A percentile compares a stretch with the other conserved stretches of the same genome.
These are phyloP conservation scores for Aspergillus candidus DNA, from an alignment of 2,329 filamentous ascomycete species.

Conservation along the genomic window DNA sequence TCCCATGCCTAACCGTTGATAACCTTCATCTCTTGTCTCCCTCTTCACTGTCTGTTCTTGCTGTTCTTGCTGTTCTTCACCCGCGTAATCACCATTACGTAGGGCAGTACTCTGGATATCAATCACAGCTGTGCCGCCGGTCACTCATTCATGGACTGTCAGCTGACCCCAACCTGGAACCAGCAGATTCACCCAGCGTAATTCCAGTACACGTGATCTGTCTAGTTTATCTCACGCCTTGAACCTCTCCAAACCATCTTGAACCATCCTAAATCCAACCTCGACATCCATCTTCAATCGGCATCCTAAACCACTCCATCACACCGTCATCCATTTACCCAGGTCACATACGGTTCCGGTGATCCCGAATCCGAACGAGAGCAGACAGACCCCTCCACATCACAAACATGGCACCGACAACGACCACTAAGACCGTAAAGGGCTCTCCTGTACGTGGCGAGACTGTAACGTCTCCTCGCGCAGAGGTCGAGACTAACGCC, in stretches of 20 bases:
- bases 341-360: too few relatives aligned
- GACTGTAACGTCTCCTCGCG: neutral
- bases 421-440: constrained; percentile 22
- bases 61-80: neutral
- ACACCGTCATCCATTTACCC: neutral
- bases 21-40: neutral
- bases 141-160: neutral
- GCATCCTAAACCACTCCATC: neutral
- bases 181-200: neutral
- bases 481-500: constrained; percentile 5
- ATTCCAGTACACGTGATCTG: too few relatives aligned
- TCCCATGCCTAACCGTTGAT: too few relatives aligned
- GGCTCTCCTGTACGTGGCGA: constrained; percentile 17
- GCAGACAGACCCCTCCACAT: constrained; percentile 1
- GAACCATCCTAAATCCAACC: neutral
- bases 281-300: too few relatives aligned
- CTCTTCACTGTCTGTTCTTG: constrained; percentile 1
- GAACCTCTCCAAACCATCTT: neutral
- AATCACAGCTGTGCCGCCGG: constrained; percentile 6
- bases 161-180: neutral
- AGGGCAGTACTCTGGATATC: neutral
- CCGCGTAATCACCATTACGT: neutral
- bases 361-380: neutral
- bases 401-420: constrained; percentile 23
- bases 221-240: neutral